These are phyloP conservation scores for Fusarium concolor DNA, from an alignment of 2,329 filamentous ascomycete genomes.

Conservation along the genomic window DNA sequence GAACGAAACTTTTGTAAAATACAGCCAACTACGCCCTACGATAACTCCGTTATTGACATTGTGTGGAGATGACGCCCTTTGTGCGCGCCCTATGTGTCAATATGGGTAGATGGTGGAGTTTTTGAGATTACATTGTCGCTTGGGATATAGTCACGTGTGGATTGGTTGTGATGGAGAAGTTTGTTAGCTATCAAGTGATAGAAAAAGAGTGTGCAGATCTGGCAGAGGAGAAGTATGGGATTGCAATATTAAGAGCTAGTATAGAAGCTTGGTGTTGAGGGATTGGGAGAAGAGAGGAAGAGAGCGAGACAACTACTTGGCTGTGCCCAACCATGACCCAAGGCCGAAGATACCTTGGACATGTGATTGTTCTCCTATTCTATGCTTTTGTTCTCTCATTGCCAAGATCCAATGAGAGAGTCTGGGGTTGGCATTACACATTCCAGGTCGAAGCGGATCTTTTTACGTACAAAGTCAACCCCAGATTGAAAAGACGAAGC, in stretches of 20 bases:
- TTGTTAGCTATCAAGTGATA: not conserved
- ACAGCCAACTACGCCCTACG: conserved; percentile 27
- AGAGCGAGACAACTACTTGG: not conserved
- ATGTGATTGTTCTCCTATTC: not conserved
- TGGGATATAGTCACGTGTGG: conserved; percentile 1
- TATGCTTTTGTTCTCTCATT: not conserved
- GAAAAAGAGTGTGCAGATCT: not conserved
- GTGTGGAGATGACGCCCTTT: conserved; percentile 24
- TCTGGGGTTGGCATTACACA: not conserved
- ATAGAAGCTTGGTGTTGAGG: not conserved
- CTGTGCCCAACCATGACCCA: not conserved
- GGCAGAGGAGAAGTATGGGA: not conserved
- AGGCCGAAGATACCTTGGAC: not conserved
- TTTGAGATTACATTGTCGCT: conserved; percentile 20
- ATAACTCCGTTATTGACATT: conserved; percentile 8
- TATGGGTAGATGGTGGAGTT: conserved; percentile 22
- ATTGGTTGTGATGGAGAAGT: not conserved
- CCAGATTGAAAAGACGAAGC: not conserved
- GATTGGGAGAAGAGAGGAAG: not conserved
- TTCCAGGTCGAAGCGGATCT: conserved; percentile 1
- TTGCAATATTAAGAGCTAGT: no score
- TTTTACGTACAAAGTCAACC: conserved; percentile 37
- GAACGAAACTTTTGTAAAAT: not conserved
- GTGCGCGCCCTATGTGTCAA: conserved; percentile 25
- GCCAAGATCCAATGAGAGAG: not conserved